A percentile compares a stretch with the other conserved stretches of the same genome.
phyloP scores from a whole-genome alignment of 768 basidiomycete species.

The Pisolithus albus region DNA sequence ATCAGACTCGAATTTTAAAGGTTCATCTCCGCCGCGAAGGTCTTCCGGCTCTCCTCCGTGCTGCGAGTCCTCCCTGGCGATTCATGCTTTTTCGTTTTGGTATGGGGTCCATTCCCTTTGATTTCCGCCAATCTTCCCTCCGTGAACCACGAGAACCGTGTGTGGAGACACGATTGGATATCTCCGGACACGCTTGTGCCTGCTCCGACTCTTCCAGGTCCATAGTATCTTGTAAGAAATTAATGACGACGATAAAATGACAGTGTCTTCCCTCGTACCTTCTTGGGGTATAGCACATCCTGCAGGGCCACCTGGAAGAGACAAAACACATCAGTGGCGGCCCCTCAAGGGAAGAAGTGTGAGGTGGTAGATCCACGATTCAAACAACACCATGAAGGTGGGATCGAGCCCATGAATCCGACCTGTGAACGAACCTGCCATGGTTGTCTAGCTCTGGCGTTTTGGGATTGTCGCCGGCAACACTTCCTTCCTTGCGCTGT shows the following conservation, averaged over 20 bases:
- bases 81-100: conserved; percentile 52
- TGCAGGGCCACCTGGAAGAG: conserved; percentile 14
- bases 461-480: conserved; percentile 26
- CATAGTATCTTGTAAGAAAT: conserved; percentile 40
- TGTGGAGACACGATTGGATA: conserved; percentile 54
- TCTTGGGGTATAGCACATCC: conserved; percentile 6
- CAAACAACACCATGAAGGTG: too few relatives aligned
- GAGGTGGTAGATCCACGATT: not conserved
- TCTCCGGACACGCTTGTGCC: conserved; percentile 18
- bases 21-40: conserved; percentile 62
- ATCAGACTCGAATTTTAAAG: not conserved
- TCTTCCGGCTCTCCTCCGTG: conserved; percentile 60
- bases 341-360: not conserved
- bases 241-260: not conserved
- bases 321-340: conserved; percentile 10
- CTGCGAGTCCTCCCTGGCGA: conserved; percentile 56
- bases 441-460: conserved; percentile 18
- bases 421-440: conserved; percentile 53
- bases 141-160: conserved; percentile 74
- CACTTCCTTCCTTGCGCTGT: conserved; percentile 28
- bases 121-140: conserved; percentile 73
- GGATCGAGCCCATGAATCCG: conserved; percentile 5
- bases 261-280: conserved; percentile 14
- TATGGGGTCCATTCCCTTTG: conserved; percentile 63
- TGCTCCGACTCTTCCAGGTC: conserved; percentile 36